A percentile compares a stretch with the other conserved stretches of the same genome.
These are phyloP conservation scores for Aotearoamyces nothofagi DNA, from an alignment of 2,329 filamentous ascomycete genomes.

Conservation along the genomic window DNA sequence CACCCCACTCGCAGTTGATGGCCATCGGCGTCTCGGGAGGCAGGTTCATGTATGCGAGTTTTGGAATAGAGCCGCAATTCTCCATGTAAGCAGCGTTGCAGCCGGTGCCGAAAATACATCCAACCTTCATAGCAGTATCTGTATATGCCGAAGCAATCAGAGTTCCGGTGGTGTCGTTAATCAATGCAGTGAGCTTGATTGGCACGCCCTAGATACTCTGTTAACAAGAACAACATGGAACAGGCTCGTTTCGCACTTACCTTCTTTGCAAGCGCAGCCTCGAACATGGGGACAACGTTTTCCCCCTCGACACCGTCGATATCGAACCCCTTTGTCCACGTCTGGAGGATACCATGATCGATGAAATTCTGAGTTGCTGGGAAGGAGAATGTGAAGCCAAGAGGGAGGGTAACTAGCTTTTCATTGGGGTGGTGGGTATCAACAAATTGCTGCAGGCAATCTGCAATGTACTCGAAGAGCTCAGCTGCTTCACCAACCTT, in stretches of 20 bases:
- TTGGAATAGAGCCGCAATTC: slow-evolving; percentile 76
- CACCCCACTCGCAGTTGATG: slow-evolving; percentile 96
- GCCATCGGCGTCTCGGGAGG: slow-evolving; percentile 74
- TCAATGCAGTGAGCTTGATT: slow-evolving; percentile 82
- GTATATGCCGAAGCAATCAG: slow-evolving; percentile 95
- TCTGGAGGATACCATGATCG: slow-evolving; percentile 80
- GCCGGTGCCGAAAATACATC: slow-evolving; percentile 95
- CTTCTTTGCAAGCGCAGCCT: slow-evolving; percentile 56
- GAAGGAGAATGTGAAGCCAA: slow-evolving; percentile 95
- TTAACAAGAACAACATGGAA: background rate
- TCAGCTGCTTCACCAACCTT: slow-evolving; percentile 75
- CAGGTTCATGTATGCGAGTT: slow-evolving; percentile 83
- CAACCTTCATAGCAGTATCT: slow-evolving; percentile 83
- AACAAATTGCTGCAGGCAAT: slow-evolving; percentile 82
- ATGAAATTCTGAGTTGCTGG: slow-evolving; percentile 88
- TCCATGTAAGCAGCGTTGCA: slow-evolving; percentile 99
- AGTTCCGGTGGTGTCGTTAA: slow-evolving; percentile 96
- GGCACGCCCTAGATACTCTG: slow-evolving; percentile 56
- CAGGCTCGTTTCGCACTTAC: slow-evolving; percentile 35
- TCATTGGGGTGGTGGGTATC: slow-evolving; percentile 65
- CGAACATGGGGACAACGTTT: slow-evolving; percentile 81
- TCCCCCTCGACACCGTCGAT: slow-evolving; percentile 82
- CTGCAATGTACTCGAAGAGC: slow-evolving; percentile 89
- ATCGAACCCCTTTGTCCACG: slow-evolving; percentile 97
- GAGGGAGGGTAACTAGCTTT: slow-evolving; percentile 46